Evolutionary conservation across 2,329 filamentous ascomycete genomes (phyloP).

Genomic region (Fusarium pseudocircinatum): DNA sequence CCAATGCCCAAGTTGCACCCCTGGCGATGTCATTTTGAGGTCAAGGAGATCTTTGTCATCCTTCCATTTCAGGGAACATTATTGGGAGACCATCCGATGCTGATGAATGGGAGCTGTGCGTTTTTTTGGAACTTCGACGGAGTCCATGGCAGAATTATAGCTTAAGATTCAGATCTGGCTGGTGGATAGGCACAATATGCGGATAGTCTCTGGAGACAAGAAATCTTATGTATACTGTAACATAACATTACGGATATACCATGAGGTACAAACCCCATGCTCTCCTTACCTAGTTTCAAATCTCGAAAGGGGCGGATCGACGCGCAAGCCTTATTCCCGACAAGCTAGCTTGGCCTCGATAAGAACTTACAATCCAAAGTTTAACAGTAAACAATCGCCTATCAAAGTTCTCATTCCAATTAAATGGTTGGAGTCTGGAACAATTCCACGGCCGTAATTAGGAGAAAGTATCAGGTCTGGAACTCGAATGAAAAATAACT

Average conservation of each 20-base stretch:
- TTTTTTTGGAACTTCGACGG: not conserved
- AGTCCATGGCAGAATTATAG: not conserved
- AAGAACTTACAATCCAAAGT: not conserved
- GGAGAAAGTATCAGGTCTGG: not conserved
- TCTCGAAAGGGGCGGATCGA: conserved; percentile 12
- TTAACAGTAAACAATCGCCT: not conserved
- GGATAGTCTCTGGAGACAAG: not conserved
- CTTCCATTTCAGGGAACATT: not conserved
- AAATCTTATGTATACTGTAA: not conserved
- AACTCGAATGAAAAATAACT: not conserved
- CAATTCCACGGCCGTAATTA: conserved; percentile 8
- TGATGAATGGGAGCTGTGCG: not conserved
- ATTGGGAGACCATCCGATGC: not conserved
- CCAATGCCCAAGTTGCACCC: not conserved
- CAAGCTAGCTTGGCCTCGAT: not conserved
- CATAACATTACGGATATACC: no score
- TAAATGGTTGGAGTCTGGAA: not conserved
- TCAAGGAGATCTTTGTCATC: not conserved
- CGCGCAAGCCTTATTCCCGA: conserved; percentile 36
- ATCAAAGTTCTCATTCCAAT: conserved; percentile 2
- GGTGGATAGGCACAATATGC: not conserved
- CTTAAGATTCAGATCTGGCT: not conserved
- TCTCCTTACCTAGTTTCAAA: conserved; percentile 18
- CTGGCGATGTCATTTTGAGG: not conserved
- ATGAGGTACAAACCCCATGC: not conserved